Base-by-base conservation (phyloP, 1,284 basidiomycete genomes). In the Pseudozyma pruni region DNA sequence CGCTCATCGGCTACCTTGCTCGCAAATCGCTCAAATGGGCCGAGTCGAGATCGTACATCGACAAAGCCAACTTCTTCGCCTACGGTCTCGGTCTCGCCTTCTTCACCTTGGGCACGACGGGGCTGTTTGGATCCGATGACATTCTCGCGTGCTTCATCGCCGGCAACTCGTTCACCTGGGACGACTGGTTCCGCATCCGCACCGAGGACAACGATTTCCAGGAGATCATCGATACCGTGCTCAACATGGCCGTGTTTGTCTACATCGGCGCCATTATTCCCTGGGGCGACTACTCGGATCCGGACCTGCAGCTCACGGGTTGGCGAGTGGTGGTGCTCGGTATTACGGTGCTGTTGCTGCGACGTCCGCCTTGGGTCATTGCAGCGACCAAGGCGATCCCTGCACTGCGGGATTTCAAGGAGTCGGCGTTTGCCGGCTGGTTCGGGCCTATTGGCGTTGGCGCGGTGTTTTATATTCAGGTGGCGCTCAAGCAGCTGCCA, bases 131-230 rank as follows among this genome's bases (percentile, higher is more conserved):
- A n/a, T 80, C 78, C 5, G 84, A 85, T 57, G 84, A 85, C 51
- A 80, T 85, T 19, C 68, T 85, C 8, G 81, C 81, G 1, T 83
- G 81, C 68, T 85, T 85, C 55, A 72, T 85, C 32, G 83, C 79
- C 0, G 83, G 82, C 25, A 83, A 83, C 57, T 71, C 63, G 11
- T 80, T 81, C 27, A 84, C 83, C 3, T 84, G 83, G 83, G 74
- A 82, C 34, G 84, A 84, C 59, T 82, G 79, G 64, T 86, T 85
- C 78, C 79, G 86, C 2, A 74, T 85, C 25, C 79, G 86, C 47
- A 85, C 84, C 4, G 85, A 86, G 60, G 85, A 86, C 39, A 83
- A 85, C 47, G 82, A 84, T 4, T 86, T 87, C 64, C 86, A 87
- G 67, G 86, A 87, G 48, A 85, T 87, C 34, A 85, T 87, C 60